A percentile compares a stretch with the other conserved stretches of the same genome.
phyloP scores from a whole-genome alignment of 305 asterid genomes.

The Rubia peregrina region DNA sequence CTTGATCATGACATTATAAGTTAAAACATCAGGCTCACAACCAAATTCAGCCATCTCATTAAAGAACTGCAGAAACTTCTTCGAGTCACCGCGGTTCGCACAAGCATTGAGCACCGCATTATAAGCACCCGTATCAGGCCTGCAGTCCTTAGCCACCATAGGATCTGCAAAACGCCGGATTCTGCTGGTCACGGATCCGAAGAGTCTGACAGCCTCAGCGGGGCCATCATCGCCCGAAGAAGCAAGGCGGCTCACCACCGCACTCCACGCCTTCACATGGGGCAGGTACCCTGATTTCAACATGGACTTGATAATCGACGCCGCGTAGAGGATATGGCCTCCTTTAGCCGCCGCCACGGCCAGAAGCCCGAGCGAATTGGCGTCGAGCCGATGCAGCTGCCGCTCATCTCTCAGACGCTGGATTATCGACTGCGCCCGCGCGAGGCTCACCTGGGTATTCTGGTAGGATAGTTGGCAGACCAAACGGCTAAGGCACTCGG shows the following conservation, averaged over 20 bases:
- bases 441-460: slow-evolving; percentile 50
- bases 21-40: slow-evolving; percentile 71
- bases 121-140: slow-evolving; percentile 79
- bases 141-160: slow-evolving; percentile 47
- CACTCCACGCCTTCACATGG: slow-evolving; percentile 94
- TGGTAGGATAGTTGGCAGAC: slow-evolving; percentile 73
- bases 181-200: slow-evolving; percentile 44
- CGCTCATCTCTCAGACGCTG: slow-evolving; percentile 70
- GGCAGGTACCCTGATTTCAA: slow-evolving; percentile 83
- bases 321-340: slow-evolving; percentile 74
- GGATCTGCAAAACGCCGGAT: slow-evolving; percentile 41
- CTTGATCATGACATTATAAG: slow-evolving; percentile 84
- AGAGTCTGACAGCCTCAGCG: slow-evolving; percentile 57
- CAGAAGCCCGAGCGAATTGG: slow-evolving; percentile 85
- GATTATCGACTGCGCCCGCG: slow-evolving; percentile 76
- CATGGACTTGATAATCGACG: slow-evolving; percentile 82
- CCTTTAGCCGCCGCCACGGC: slow-evolving; percentile 85
- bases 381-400: slow-evolving; percentile 89
- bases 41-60: slow-evolving; percentile 64
- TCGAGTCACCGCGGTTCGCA: slow-evolving; percentile 60
- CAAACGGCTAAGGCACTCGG: slow-evolving; percentile 92
- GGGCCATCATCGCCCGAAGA: slow-evolving; percentile 82
- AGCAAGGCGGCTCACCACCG: slow-evolving; percentile 70
- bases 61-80: slow-evolving; percentile 62
- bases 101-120: slow-evolving; percentile 92